Evolutionary conservation across 352 stramenopile genomes (phyloP).

Genomic region (Globisporangium nunn): DNA sequence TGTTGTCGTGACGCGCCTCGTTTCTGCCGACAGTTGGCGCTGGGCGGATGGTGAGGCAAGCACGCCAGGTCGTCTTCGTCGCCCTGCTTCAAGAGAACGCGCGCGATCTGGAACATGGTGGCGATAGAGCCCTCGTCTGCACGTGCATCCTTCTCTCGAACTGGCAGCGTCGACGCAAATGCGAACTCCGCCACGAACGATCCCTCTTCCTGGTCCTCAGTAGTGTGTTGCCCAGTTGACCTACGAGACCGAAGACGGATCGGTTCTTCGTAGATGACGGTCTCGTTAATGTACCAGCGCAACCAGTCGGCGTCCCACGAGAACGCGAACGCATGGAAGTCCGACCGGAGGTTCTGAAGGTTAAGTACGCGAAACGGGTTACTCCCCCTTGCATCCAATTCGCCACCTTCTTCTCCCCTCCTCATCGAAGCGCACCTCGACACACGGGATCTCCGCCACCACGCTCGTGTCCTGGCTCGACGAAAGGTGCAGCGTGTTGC

Average conservation of each 20-base stretch:
- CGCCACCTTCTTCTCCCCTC: no score
- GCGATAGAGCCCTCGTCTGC: not conserved
- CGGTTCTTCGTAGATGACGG: conserved; percentile 39
- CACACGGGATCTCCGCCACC: conserved; percentile 29
- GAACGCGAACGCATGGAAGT: conserved; percentile 29
- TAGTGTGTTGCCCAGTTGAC: not conserved
- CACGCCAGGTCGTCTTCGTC: conserved; percentile 26
- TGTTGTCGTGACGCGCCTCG: conserved; percentile 18
- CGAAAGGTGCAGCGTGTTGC: conserved; percentile 21
- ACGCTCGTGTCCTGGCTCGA: conserved; percentile 26
- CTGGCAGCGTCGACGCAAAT: not conserved
- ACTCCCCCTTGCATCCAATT: not conserved
- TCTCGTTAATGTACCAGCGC: conserved; percentile 49
- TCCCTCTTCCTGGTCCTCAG: not conserved
- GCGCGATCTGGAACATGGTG: conserved; percentile 16
- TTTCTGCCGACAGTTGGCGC: conserved; percentile 36
- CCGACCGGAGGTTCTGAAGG: conserved; percentile 20
- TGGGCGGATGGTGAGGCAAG: conserved; percentile 21
- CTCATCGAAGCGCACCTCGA: conserved; percentile 12
- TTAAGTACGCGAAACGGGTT: not conserved
- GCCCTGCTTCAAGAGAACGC: conserved; percentile 17
- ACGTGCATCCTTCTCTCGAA: no score
- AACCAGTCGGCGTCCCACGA: conserved; percentile 46
- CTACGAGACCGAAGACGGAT: conserved; percentile 5
- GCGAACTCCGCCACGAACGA: conserved; percentile 1